phyloP scores from a whole-genome alignment of 2,329 filamentous ascomycete genomes.

The Blumeriella jaapii region DNA sequence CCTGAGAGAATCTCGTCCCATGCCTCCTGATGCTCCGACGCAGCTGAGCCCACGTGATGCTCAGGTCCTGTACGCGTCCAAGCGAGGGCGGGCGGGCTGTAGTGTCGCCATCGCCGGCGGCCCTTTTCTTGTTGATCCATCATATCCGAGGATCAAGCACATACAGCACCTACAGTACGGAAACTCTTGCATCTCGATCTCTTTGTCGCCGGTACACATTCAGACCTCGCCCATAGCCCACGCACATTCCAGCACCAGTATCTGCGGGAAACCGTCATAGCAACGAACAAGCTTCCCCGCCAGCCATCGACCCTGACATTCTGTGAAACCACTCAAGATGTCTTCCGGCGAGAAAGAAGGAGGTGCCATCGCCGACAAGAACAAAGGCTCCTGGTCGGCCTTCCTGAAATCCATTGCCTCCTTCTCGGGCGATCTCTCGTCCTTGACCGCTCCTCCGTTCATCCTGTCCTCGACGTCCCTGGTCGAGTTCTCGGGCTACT shows the following conservation, averaged over 20 bases:
- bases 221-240: too few relatives aligned
- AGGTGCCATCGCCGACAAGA: conserved; percentile 23
- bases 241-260: neutral
- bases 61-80: too few relatives aligned
- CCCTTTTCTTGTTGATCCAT: too few relatives aligned
- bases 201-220: too few relatives aligned
- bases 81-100: too few relatives aligned
- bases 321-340: conserved; percentile 13
- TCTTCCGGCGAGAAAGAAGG: conserved; percentile 25
- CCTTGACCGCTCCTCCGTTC: conserved; percentile 70
- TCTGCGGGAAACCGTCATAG: neutral
- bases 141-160: too few relatives aligned
- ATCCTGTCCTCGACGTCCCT: conserved; percentile 70
- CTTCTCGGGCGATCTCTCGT: conserved; percentile 73
- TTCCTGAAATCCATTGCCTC: conserved; percentile 55
- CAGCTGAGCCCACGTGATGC: too few relatives aligned
- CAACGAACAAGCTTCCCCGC: neutral
- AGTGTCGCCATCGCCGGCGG: too few relatives aligned
- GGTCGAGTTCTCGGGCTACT: conserved; percentile 73
- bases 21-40: too few relatives aligned
- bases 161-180: too few relatives aligned
- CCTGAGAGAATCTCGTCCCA: too few relatives aligned
- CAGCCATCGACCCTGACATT: neutral
- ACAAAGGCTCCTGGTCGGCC: conserved; percentile 25
- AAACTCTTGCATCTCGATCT: too few relatives aligned